Evolutionary conservation across 345 rosid species (phyloP).

Genomic region (Melaleuca alternifolia): DNA sequence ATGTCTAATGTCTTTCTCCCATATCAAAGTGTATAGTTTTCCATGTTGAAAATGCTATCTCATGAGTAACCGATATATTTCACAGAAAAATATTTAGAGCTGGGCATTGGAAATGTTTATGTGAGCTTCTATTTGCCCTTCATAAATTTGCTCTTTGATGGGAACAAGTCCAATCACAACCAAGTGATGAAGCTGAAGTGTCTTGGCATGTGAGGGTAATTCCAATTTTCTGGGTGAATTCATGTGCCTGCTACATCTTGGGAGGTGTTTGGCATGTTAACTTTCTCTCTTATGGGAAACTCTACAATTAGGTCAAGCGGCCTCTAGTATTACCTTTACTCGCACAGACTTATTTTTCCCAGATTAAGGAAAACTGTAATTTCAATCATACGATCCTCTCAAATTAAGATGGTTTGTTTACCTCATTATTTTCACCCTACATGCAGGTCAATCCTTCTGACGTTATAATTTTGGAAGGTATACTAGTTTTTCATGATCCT

Average conservation of each 20-base stretch:
- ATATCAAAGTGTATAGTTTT: not conserved
- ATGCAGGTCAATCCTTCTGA: conserved; percentile 16
- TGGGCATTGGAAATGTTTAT: not conserved
- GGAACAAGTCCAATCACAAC: not conserved
- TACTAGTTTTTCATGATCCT: conserved; percentile 13
- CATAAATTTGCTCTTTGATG: not conserved
- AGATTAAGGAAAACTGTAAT: not conserved
- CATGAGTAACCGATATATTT: not conserved
- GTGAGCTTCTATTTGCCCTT: not conserved
- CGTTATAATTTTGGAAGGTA: conserved; percentile 15
- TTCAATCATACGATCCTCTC: not conserved
- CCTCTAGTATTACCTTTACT: not conserved
- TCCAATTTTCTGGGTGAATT: not conserved
- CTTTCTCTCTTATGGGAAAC: not conserved
- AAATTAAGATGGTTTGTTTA: not conserved
- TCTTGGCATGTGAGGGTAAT: not conserved
- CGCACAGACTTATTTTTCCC: not conserved
- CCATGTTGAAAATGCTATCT: not conserved
- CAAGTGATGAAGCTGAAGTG: not conserved
- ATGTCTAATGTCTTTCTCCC: not conserved
- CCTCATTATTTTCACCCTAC: not conserved
- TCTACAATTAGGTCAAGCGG: not conserved
- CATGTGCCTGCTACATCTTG: not conserved
- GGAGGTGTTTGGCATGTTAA: not conserved
- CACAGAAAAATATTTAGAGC: not conserved